Base-by-base conservation (phyloP, 2,329 filamentous ascomycete species). In the Aspergillus jensenii region DNA sequence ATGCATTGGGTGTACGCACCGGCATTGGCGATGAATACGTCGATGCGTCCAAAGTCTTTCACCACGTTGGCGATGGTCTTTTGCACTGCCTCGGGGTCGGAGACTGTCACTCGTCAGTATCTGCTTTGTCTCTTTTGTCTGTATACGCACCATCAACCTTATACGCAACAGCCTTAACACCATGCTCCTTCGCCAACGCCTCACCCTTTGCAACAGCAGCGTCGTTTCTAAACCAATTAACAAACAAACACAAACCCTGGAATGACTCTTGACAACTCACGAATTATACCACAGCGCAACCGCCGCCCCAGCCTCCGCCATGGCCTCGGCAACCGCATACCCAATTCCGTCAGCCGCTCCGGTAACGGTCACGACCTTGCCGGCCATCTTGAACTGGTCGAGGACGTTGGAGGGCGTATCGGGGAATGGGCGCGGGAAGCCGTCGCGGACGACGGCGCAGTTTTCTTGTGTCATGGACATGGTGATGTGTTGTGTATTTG, bases 301-400 rank as follows among this genome's bases (percentile, higher is more conserved):
- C 45, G 76, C 50, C 0, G 70, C 79, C 0, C 73, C 72, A 0
- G 79, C 79, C 54, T 82, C 79, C 2, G 78, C 78, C 68, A 80
- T 76, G 1, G 73, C 77, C 55, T 82, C 76, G 0, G 77, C 71
- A 4, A 79, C 78, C 0, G 79, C 72, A 44, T 71, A 67, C 0
- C 79, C 79, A 41, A 82, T 76, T 0, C 79, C 79, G 41, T 80
- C 78, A 0, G 77, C 74, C 1, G 78, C 79, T 4, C 79, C 79
- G 0, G 71, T 81, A 1, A 82, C 68, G n/a, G 76, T 73, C 0
- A 76, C 74, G 1, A 69, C 66, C 52, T 55, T 80, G 8, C 73
- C 78, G 5, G 64, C 70, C 64, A 82, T 67, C 14, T 66, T 68
- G 47, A 82, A 71, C 50, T 82, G 79, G 44, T 81, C 73, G 1